These are phyloP conservation scores for Pecoramyces ruminantium DNA, from an alignment of 192 early-diverging fungal species.

Conservation along the genomic window DNA sequence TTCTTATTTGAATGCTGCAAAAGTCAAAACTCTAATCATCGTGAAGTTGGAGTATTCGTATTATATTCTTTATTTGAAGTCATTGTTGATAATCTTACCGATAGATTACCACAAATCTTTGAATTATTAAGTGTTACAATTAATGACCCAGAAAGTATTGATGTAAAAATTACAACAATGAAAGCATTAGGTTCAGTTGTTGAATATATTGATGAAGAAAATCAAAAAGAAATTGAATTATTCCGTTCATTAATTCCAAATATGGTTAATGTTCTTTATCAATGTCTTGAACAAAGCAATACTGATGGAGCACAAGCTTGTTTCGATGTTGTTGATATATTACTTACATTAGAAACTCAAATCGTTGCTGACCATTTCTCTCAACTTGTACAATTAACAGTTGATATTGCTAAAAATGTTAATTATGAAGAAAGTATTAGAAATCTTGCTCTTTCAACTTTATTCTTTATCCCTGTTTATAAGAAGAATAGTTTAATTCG, in stretches of 20 bases:
- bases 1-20: slow-evolving; percentile 68
- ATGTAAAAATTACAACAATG: slow-evolving; percentile 63
- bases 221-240: slow-evolving; percentile 46
- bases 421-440: slow-evolving; percentile 52
- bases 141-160: slow-evolving; percentile 64
- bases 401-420: slow-evolving; percentile 48
- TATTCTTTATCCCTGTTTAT: slow-evolving; percentile 1
- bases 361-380: slow-evolving; percentile 32
- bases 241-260: slow-evolving; percentile 59
- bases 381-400: slow-evolving; percentile 66
- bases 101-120: slow-evolving; percentile 43
- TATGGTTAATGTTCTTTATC: slow-evolving; percentile 73
- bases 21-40: slow-evolving; percentile 50
- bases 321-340: slow-evolving; percentile 73
- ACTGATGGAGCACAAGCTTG: slow-evolving; percentile 59
- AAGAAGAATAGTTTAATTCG: slow-evolving; percentile 72
- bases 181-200: slow-evolving; percentile 13
- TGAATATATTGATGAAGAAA: slow-evolving; percentile 60
- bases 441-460: slow-evolving; percentile 56
- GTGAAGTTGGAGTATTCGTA: slow-evolving; percentile 74
- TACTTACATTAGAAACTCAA: slow-evolving; percentile 43
- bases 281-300: slow-evolving; percentile 52
- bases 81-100: slow-evolving; percentile 48
- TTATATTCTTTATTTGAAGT: slow-evolving; percentile 77
- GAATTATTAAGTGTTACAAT: slow-evolving; percentile 55